Conservation (phyloP, 2,329 filamentous ascomycete genomes). For the Plectosphaerella sp. region DNA sequence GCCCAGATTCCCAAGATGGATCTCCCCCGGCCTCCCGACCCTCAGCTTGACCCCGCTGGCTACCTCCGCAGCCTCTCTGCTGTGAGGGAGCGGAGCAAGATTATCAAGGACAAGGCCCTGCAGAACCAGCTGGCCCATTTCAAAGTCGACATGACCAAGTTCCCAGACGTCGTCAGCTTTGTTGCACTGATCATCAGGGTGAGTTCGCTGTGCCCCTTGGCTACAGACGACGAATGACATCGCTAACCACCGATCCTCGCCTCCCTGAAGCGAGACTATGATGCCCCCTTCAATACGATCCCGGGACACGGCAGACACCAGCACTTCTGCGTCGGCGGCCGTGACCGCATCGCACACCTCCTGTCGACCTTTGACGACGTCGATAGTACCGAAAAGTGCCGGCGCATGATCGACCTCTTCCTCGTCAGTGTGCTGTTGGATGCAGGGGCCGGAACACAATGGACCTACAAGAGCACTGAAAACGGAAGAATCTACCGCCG, state of each 20-base stretch:
- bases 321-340: slow-evolving; percentile 77
- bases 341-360: slow-evolving; percentile 68
- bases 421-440: slow-evolving; percentile 77
- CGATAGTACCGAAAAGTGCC: slow-evolving; percentile 69
- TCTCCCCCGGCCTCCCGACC: slow-evolving; percentile 81
- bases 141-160: slow-evolving; percentile 81
- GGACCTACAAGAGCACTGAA: slow-evolving; percentile 90
- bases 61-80: slow-evolving; percentile 88
- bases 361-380: slow-evolving; percentile 65
- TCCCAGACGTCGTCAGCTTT: slow-evolving; percentile 77
- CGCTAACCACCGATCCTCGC: slow-evolving; percentile 1
- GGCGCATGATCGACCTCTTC: slow-evolving; percentile 73
- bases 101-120: slow-evolving; percentile 73
- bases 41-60: slow-evolving; percentile 78
- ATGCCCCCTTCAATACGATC: slow-evolving; percentile 56
- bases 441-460: slow-evolving; percentile 83
- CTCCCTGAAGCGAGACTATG: slow-evolving; percentile 43
- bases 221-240: background rate
- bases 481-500: slow-evolving; percentile 78
- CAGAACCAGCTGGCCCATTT: slow-evolving; percentile 79
- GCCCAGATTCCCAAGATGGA: slow-evolving; percentile 63
- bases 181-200: slow-evolving; percentile 96
- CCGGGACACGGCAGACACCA: slow-evolving; percentile 85
- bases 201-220: background rate
- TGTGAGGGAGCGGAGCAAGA: slow-evolving; percentile 72